A percentile compares a stretch with the other conserved stretches of the same genome.
Conservation (phyloP, 345 rosid genomes). For the Rhodamnia rubescens region DNA sequence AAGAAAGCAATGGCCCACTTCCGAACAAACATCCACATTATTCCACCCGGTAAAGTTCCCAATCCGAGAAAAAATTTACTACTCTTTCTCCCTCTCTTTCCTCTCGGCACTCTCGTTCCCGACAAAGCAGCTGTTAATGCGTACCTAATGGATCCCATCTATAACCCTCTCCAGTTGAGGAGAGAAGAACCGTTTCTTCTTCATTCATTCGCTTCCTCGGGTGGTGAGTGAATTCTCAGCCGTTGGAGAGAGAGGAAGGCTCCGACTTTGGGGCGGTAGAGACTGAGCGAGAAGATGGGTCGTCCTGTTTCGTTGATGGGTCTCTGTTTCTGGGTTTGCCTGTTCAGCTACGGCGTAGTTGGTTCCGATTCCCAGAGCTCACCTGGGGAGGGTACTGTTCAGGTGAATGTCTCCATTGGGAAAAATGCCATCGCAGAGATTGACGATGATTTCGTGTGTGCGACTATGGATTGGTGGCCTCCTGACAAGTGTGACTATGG, state of each 20-base stretch:
- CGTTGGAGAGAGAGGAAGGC: not conserved
- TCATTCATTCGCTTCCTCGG: not conserved
- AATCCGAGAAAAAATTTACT: not conserved
- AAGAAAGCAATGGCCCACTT: not conserved
- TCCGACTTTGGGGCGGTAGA: not conserved
- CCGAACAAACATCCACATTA: not conserved
- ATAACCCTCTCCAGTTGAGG: not conserved
- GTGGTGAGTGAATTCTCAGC: not conserved
- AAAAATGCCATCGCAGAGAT: slow-evolving; percentile 43
- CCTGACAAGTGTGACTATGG: slow-evolving; percentile 97
- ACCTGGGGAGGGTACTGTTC: not conserved
- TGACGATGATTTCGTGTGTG: slow-evolving; percentile 86
- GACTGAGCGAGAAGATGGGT: slow-evolving; percentile 16
- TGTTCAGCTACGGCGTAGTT: slow-evolving; percentile 3
- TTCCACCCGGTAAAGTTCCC: not conserved
- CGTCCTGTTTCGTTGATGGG: slow-evolving; percentile 12
- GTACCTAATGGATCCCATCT: not conserved
- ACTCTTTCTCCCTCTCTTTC: not conserved
- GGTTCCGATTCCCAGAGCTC: slow-evolving; percentile 10
- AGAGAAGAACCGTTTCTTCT: not conserved
- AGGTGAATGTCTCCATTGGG: slow-evolving; percentile 47
- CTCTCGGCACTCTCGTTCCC: not conserved
- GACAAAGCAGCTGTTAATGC: not conserved
- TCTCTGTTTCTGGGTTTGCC: slow-evolving; percentile 16
- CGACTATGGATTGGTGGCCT: slow-evolving; percentile 99